Percentiles rank a stretch among this genome's conserved stretches.
phyloP scores from a whole-genome alignment of 495 filamentous ascomycete species.

The Penicillium tannophilum region DNA sequence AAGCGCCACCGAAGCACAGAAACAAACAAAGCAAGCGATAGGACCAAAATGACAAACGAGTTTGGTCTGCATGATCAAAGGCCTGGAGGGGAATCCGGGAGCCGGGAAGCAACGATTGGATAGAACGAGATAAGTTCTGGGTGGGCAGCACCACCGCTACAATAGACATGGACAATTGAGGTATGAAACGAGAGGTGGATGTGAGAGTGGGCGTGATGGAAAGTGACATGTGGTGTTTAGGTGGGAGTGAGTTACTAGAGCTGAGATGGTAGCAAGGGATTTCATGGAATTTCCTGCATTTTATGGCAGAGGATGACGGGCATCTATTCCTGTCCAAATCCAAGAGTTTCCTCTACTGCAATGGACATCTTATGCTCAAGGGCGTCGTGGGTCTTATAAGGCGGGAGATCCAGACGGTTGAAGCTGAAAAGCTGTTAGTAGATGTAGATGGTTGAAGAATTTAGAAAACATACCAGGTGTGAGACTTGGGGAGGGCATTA shows the following conservation, averaged over 20 bases:
- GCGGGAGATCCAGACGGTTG: conserved; percentile 94
- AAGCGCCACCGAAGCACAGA: conserved; percentile 9
- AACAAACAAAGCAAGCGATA: conserved; percentile 1
- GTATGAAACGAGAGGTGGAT: conserved; percentile 9
- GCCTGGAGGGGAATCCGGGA: not conserved
- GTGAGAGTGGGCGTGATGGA: conserved; percentile 4
- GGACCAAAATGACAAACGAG: not conserved
- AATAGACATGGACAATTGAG: conserved; percentile 3
- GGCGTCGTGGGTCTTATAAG: conserved; percentile 85
- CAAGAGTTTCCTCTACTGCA: conserved; percentile 98
- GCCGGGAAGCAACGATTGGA: conserved; percentile 14
- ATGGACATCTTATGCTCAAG: conserved; percentile 89
- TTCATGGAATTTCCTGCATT: conserved; percentile 15
- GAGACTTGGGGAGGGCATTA: conserved; percentile 88
- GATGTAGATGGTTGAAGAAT: conserved; percentile 4
- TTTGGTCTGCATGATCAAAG: conserved; percentile 2
- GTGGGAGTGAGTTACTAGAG: conserved; percentile 9
- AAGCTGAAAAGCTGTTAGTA: conserved; percentile 61
- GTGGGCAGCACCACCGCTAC: conserved; percentile 4
- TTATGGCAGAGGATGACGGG: conserved; percentile 3
- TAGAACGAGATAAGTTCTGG: conserved; percentile 9
- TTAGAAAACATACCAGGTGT: conserved; percentile 80
- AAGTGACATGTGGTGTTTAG: not conserved
- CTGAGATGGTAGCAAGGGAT: conserved; percentile 2
- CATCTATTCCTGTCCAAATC: conserved; percentile 92